These are phyloP conservation scores for Oryza longistaminata DNA, from an alignment of 176 grass and related monocot species.

Conservation along the genomic window DNA sequence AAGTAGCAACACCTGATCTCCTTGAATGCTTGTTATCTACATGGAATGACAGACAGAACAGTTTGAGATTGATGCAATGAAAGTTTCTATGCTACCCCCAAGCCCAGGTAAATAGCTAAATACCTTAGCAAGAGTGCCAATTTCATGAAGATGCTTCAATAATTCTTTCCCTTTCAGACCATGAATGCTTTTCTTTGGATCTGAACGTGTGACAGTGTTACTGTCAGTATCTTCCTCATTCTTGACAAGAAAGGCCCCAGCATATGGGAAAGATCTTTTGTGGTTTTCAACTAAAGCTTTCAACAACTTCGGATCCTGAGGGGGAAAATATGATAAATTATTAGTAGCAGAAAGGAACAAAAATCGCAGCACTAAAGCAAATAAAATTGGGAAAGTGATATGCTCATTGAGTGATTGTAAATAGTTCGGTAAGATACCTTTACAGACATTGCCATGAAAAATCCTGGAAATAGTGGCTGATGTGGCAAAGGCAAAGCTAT, in stretches of 20 bases:
- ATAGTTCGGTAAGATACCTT: conserved; percentile 42
- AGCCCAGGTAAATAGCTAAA: conserved; percentile 1
- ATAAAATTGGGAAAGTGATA: background rate
- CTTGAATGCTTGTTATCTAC: conserved; percentile 60
- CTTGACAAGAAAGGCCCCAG: conserved; percentile 71
- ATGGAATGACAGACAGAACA: conserved; percentile 25
- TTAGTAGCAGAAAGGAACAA: conserved; percentile 12
- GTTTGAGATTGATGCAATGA: conserved; percentile 6
- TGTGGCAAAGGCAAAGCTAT: conserved; percentile 71
- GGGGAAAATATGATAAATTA: background rate
- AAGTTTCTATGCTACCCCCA: background rate
- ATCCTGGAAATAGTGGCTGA: conserved; percentile 70
- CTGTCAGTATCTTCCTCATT: conserved; percentile 44
- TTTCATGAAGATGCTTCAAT: conserved; percentile 61
- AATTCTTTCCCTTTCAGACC: conserved; percentile 73
- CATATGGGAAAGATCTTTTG: conserved; percentile 60
- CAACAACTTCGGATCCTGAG: conserved; percentile 60
- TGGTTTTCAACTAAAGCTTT: conserved; percentile 53
- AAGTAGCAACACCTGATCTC: conserved; percentile 59
- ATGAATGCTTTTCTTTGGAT: conserved; percentile 58
- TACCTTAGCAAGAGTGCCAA: conserved; percentile 64
- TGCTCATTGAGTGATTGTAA: background rate
- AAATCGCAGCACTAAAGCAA: conserved; percentile 10
- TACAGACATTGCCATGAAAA: conserved; percentile 63
- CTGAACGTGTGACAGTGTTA: conserved; percentile 36